Evolutionary conservation across 352 stramenopile genomes (phyloP), one percentile per base, ranked within the genome.

Genomic region (Phytophthora syringae): DNA sequence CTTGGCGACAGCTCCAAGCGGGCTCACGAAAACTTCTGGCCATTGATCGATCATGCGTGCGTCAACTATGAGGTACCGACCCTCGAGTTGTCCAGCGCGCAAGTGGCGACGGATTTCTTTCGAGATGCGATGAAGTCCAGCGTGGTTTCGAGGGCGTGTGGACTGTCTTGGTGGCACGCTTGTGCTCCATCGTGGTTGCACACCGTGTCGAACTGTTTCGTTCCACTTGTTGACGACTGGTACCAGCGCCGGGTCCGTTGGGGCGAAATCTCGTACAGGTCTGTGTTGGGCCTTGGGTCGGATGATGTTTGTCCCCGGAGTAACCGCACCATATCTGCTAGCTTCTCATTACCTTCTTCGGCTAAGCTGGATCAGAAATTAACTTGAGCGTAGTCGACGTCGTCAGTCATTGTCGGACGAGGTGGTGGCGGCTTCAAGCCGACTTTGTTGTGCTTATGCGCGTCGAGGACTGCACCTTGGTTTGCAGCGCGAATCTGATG

Each of bases 201-300:
- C 60, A 5, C 60, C 60, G 1, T 68, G 16, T 1, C 9, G 43
- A 5, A 62, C 60, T 2, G 62, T 60, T 3, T 61, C 12, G 36
- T 68, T 58, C 60, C 60, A 62, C 10, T 55, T 2, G 9, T 16
- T 2, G 20, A 62, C 9, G 1, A 18, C 50, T 5, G 24, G 16
- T 7, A 11, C 10, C 0, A 50, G 2, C 2, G 24, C 2, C 2
- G 30, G 20, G 11, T 68, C 44, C 0, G 22, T 11, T 12, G 61
- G 21, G 5, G 18, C 11, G 5, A 16, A 6, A 64, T 21, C 15
- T 50, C 34, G 13, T 40, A 55, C 3, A 64, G 32, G 21, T 56
- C 44, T 9, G 59, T 70, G 53, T 55, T 70, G 1, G 63, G 49
- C 6, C 54, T 16, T 10, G 54, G 42, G 24, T 70, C 42, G n/a